Conservation (phyloP, 441 rosid species). For the Adansonia grandidieri region DNA sequence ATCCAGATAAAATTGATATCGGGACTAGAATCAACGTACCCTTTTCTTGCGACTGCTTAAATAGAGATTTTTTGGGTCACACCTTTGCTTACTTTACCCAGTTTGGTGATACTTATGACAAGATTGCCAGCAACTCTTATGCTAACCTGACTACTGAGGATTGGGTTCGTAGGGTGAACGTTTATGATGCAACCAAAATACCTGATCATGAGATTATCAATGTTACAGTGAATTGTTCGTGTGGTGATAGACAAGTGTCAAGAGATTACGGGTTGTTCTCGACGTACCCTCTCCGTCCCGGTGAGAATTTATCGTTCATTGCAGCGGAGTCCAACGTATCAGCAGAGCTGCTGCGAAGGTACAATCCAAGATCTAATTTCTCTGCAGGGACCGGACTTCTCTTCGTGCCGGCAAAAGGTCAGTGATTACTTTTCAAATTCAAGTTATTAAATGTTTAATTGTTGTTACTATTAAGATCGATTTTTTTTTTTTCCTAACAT, state of each 20-base stretch:
- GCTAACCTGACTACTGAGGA: constrained; percentile 43
- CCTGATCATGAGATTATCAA: constrained; percentile 35
- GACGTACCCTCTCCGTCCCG: constrained; percentile 54
- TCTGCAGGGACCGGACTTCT: constrained; percentile 49
- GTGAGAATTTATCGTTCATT: constrained; percentile 40
- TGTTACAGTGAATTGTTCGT: constrained; percentile 67
- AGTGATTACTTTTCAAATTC: neutral
- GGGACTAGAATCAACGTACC: constrained; percentile 42
- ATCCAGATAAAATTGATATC: neutral
- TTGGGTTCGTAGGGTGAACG: constrained; percentile 38
- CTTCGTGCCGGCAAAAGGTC: constrained; percentile 56
- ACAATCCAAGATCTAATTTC: constrained; percentile 48
- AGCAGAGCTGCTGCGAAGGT: constrained; percentile 37
- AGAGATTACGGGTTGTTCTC: constrained; percentile 50
- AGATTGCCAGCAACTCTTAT: constrained; percentile 27
- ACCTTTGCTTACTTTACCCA: constrained; percentile 33
- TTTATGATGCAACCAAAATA: constrained; percentile 26
- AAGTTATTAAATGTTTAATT: neutral
- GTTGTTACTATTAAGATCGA: neutral
- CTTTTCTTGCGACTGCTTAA: constrained; percentile 42
- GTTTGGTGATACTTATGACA: constrained; percentile 33
- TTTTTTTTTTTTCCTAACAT: neutral
- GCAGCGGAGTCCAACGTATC: constrained; percentile 34
- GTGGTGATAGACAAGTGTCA: constrained; percentile 50
- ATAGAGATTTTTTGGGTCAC: constrained; percentile 39